phyloP scores from a whole-genome alignment of 257 asterid genomes.

The Euphrasia confusa region DNA sequence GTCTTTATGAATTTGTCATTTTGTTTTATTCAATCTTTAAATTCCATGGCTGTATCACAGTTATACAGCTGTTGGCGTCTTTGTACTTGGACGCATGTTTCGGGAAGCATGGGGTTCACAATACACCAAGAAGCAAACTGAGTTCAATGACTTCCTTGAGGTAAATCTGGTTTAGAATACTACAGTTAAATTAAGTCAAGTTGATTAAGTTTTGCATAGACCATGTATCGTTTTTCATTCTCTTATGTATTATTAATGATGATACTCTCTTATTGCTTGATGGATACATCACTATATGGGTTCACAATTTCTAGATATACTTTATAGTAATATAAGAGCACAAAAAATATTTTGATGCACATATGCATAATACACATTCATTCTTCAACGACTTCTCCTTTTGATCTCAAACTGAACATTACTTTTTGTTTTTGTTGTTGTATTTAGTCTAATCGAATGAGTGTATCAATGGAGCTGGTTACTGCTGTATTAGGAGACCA shows the following conservation, averaged over 20 bases:
- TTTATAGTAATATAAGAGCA: slow-evolving; percentile 15
- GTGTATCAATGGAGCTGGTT: slow-evolving; percentile 96
- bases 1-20: slow-evolving; percentile 17
- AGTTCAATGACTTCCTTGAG: slow-evolving; percentile 93
- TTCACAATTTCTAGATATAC: slow-evolving; percentile 8
- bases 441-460: slow-evolving; percentile 62
- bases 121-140: slow-evolving; percentile 81
- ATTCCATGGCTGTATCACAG: slow-evolving; percentile 39
- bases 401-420: slow-evolving; percentile 18
- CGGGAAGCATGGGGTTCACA: slow-evolving; percentile 88
- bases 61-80: slow-evolving; percentile 96
- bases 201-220: slow-evolving; percentile 15
- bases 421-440: slow-evolving; percentile 6
- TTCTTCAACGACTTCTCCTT: slow-evolving; percentile 15
- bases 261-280: slow-evolving; percentile 17
- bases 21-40: slow-evolving; percentile 27
- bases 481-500: slow-evolving; percentile 99
- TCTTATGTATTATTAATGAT: slow-evolving; percentile 1
- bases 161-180: slow-evolving; percentile 31
- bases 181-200: slow-evolving; percentile 8
- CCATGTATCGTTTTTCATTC: slow-evolving; percentile 16
- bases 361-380: slow-evolving; percentile 3
- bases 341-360: slow-evolving; percentile 12
- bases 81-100: slow-evolving; percentile 91
- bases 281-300: slow-evolving; percentile 15